Evolutionary conservation across 2,329 filamentous ascomycete genomes (phyloP), one percentile per base, ranked within the genome.

Genomic region (Pestalotiopsis sp.): DNA sequence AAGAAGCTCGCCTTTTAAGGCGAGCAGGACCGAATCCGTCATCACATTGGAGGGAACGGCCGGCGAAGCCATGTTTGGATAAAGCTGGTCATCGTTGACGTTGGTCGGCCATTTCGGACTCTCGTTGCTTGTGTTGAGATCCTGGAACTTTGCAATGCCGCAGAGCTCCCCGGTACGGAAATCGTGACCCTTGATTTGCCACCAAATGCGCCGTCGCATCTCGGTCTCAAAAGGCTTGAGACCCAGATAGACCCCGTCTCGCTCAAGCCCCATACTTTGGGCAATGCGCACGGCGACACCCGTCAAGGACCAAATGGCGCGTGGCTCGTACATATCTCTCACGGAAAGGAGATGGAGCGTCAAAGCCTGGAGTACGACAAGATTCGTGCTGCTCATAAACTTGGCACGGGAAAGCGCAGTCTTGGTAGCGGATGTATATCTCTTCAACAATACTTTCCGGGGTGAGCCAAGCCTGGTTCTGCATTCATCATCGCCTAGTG

Each of bases 161-260:
- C 64, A 65, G 13, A 65, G 64, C 64, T 65, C 64, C 5, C 41
- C 64, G 27, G 64, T 58, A 2, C 64, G 64, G 23, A 65, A 65
- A 45, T 65, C 64, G 20, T 65, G 64, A 12, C 23, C 57, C 64
- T 65, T 65, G 49, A 65, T 41, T 20, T 85, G 81, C 85, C 85
- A 89, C 82, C 85, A 85, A 4, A 89, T 77, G 58, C 87, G 80
- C 52, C 87, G 84, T 5, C 86, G 81, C 78, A 88, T 82, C 74
- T 90, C 85, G 0, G 81, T 82, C 64, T 90, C 86, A 61, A 83
- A 88, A 57, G 73, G 79, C 57, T 66, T 66, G 6, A 81, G 55
- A 67, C 74, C 71, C 1, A 79, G 71, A 9, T 79, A 74, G 1
- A 73, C 73, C 0, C 81, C 77, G 73, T 89, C 86, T 64, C 76